These are phyloP conservation scores for Colletotrichum lentis DNA, from an alignment of 2,329 filamentous ascomycete genomes.

Conservation along the genomic window DNA sequence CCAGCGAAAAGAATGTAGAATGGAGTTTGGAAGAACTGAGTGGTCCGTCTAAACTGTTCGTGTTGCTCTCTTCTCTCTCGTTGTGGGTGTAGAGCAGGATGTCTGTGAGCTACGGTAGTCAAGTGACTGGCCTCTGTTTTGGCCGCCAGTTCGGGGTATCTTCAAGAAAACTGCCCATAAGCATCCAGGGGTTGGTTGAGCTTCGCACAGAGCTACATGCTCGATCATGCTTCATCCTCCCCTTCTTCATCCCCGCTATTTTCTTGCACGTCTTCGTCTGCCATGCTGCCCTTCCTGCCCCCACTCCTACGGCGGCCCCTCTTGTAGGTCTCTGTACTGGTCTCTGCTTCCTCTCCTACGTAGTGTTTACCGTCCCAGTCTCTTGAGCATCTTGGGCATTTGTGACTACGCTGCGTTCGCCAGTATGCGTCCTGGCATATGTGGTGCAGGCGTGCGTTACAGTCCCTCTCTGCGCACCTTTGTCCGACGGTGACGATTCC, in stretches of 20 bases:
- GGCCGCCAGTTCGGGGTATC: conserved; percentile 31
- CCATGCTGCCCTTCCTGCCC: conserved; percentile 46
- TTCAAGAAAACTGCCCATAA: conserved; percentile 11
- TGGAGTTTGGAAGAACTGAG: neutral
- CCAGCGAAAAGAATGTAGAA: neutral
- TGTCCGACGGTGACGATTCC: conserved; percentile 88
- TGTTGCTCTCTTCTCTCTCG: neutral
- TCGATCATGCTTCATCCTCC: conserved; percentile 28
- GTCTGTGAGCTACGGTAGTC: conserved; percentile 5
- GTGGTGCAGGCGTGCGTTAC: conserved; percentile 76
- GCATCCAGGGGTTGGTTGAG: neutral
- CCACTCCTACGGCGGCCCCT: conserved; percentile 52
- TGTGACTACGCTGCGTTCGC: conserved; percentile 66
- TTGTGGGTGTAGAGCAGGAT: neutral
- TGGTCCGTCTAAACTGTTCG: conserved; percentile 2
- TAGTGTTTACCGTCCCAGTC: conserved; percentile 60
- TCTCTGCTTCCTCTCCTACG: conserved; percentile 66
- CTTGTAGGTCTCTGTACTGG: conserved; percentile 60
- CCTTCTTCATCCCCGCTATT: conserved; percentile 44
- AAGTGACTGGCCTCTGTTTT: conserved; percentile 4
- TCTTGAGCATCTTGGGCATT: conserved; percentile 69
- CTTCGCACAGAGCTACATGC: neutral
- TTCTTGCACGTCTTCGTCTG: conserved; percentile 40
- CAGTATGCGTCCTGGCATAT: conserved; percentile 79
- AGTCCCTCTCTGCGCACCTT: conserved; percentile 75